Evolutionary conservation across 495 filamentous ascomycete species (phyloP), one percentile per base, ranked within the genome.

Genomic region (Cudoniella acicularis): DNA sequence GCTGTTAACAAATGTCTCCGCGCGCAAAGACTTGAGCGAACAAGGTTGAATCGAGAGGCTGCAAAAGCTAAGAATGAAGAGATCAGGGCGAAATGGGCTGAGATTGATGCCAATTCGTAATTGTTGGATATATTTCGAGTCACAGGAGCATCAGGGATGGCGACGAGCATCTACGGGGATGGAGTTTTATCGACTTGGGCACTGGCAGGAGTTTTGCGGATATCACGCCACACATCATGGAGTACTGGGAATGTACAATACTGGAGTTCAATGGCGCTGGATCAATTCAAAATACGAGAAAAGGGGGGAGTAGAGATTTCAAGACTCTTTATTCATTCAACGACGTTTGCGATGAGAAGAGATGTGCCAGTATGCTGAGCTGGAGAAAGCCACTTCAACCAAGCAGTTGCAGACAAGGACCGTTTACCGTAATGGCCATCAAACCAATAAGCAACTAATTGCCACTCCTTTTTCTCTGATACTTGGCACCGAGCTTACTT

Each of bases 1-100:
- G 75, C 90, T 22, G 87, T 98, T 52, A 92, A 87, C 71, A 76
- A 82, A 61, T 98, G 94, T 71, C 80, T 98, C 22, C 79, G 87
- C 46, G 85, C 78, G 6, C 90, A 96, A 71, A 81, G 94, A 59
- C 70, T 84, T 3, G 87, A 92, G 70, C 84, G 85, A 22, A 92
- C 90, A 23, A 84, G 79, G 65, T 68, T 70, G 67, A 97, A 98
- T 72, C 83, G 92, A 52, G 86, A 88, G 62, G 68, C 72, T 25
- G 91, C 91, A 41, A 80, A 80, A 65, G 75, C 75, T 61, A 90
- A 90, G 70, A 80, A 84, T 56, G 77, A 81, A 53, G 78, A 80
- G 63, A 83, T 95, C 59, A 79, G 87, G 70, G 78, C 79, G 67
- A 80, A 82, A 41, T 97, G 91, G 91, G 84, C 83, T 27, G 90